phyloP scores from a whole-genome alignment of 352 stramenopile genomes.

The Poterioochromonas sp. region DNA sequence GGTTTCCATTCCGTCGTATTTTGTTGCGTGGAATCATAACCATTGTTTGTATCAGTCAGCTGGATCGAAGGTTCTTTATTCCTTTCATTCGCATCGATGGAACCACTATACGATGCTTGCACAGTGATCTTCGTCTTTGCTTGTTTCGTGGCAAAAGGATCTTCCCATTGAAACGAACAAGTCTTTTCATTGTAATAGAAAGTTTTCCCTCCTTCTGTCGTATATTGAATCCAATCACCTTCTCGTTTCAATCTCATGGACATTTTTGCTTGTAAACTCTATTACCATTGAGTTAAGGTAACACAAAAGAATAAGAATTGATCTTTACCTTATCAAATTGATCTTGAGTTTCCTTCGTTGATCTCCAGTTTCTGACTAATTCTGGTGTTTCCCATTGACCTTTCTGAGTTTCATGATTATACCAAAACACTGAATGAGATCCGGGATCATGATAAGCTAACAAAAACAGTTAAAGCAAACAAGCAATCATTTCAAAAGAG shows the following conservation, averaged over 20 bases:
- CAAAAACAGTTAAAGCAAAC: too few species aligned
- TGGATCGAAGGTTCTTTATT: background rate
- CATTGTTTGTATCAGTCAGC: too few species aligned
- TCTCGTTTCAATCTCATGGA: constrained; percentile 43
- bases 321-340: too few species aligned
- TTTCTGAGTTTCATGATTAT: constrained; percentile 39
- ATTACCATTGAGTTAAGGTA: background rate
- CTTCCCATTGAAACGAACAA: constrained; percentile 41
- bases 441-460: too few species aligned
- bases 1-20: constrained; percentile 34
- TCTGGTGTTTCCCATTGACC: constrained; percentile 40
- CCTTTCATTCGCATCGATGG: constrained; percentile 11
- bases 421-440: constrained; percentile 43
- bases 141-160: constrained; percentile 14
- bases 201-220: constrained; percentile 36
- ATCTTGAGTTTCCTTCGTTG: constrained; percentile 1
- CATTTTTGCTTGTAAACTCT: background rate
- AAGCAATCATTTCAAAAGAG: too few species aligned
- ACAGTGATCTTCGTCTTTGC: constrained; percentile 25
- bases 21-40: background rate
- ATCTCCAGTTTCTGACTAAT: constrained; percentile 20
- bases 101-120: background rate
- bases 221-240: constrained; percentile 46
- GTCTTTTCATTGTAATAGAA: constrained; percentile 47
- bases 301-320: background rate